Percentiles rank a stretch among this genome's conserved stretches.
These are phyloP conservation scores for Manihot esculenta DNA, from an alignment of 441 rosid species.

Conservation along the genomic window DNA sequence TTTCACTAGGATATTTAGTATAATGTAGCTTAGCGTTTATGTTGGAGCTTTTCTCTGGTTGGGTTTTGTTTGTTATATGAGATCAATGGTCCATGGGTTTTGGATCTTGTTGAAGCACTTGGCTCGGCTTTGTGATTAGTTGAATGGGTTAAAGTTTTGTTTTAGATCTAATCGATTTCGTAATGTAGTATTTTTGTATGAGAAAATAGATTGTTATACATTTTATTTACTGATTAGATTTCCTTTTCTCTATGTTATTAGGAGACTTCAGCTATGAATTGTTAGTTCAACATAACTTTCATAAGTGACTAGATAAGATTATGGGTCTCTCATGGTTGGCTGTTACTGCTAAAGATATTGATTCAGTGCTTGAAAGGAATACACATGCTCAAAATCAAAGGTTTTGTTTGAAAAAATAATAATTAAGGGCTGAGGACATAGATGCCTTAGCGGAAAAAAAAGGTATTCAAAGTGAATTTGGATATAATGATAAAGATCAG, in stretches of 20 bases:
- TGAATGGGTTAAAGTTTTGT: constrained; percentile 10
- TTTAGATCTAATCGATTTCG: constrained; percentile 38
- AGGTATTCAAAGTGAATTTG: constrained; percentile 4
- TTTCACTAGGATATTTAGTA: no score
- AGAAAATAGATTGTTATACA: constrained; percentile 8
- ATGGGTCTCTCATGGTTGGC: neutral
- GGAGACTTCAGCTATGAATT: no score
- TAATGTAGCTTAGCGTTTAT: neutral
- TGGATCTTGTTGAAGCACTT: constrained; percentile 39
- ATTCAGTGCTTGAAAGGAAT: neutral
- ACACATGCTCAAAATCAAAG: neutral
- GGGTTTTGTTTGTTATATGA: constrained; percentile 12
- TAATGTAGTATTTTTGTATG: constrained; percentile 11
- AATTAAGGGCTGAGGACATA: neutral
- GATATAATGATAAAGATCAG: neutral
- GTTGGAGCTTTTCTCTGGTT: constrained; percentile 9
- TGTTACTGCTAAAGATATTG: neutral
- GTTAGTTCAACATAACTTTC: neutral
- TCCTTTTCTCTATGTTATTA: no score
- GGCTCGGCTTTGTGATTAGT: constrained; percentile 13
- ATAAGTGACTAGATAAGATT: neutral
- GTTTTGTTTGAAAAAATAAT: neutral
- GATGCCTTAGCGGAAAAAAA: neutral
- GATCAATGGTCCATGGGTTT: constrained; percentile 17
- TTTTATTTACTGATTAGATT: neutral